Base-by-base conservation (phyloP, 2,329 filamentous ascomycete genomes). In the Mariannaea sp. region DNA sequence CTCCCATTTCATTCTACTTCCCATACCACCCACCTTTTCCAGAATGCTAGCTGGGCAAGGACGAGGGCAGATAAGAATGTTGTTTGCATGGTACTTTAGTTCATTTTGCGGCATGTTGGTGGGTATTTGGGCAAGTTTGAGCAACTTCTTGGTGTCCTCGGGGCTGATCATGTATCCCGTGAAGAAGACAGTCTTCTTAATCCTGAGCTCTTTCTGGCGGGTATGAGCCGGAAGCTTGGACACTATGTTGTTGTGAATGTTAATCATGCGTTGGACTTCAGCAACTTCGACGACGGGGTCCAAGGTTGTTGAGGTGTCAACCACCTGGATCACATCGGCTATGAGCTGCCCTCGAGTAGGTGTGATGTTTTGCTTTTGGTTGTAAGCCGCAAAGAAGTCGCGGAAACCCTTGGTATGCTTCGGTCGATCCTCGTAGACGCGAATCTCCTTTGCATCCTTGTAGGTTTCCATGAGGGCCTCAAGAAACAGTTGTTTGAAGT, bases 401-500 rank as follows among this genome's bases (percentile, higher is more conserved):
- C 89, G 86, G 73, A 99, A 99, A 14, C 81, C 87, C 70, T 89
- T 88, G 45, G 89, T 89, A 68, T 89, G 86, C 62, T 81, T 82
- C 3, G 79, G 75, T 4, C 86, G 77, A 64, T 89, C 86, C 65
- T 89, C 86, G 68, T 88, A 89, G 41, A 88, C 80, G 72, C 87
- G 84, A 49, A 97, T 87, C 65, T 96, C 92, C n/a, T 87, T 82
- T 3, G 93, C 91, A 35, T 85, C 72, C 57, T 80, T 83, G 74
- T 97, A 97, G 22, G 93, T 97, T 73, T 91, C 86, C 75, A 97
- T 83, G 48, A 97, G 76, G 19, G 88, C 83, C 58, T 84, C 81
- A 22, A 99, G 82, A 65, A 97, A 90, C 32, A 84, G 78, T 69
- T 96, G 89, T 76, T 99, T 99, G 80, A 96, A 99, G 20, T 84